Conservation (phyloP, 116 monocot genomes). For the Iris pallida region DNA sequence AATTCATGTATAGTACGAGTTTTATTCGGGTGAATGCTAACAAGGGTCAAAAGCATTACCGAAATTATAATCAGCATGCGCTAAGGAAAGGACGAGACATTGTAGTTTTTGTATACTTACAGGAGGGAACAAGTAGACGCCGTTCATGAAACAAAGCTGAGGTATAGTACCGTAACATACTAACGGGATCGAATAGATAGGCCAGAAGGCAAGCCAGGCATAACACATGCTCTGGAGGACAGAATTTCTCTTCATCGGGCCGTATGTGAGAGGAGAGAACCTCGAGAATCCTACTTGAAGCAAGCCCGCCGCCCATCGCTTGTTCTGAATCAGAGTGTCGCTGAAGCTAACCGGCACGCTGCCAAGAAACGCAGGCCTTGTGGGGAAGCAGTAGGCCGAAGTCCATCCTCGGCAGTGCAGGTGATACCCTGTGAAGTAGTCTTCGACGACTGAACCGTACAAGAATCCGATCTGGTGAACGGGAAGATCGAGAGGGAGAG, state of each 20-base stretch:
- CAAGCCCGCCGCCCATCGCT: slow-evolving; percentile 22
- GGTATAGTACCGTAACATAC: slow-evolving; percentile 17
- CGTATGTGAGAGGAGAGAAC: slow-evolving; percentile 15
- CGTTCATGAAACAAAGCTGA: slow-evolving; percentile 22
- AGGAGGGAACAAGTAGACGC: slow-evolving; percentile 19
- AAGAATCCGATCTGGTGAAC: slow-evolving; percentile 18
- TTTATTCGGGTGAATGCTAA: too few relatives aligned
- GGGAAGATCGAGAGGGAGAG: neutral
- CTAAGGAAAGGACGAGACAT: too few relatives aligned
- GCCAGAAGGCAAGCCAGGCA: slow-evolving; percentile 3
- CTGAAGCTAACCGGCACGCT: slow-evolving; percentile 8
- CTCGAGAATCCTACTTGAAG: slow-evolving; percentile 18
- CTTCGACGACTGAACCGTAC: slow-evolving; percentile 23
- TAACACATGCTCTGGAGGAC: slow-evolving; percentile 21
- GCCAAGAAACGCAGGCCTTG: slow-evolving; percentile 16
- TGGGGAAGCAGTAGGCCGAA: slow-evolving; percentile 7
- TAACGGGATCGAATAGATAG: slow-evolving; percentile 7
- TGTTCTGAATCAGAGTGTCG: slow-evolving; percentile 20
- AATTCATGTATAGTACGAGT: too few relatives aligned
- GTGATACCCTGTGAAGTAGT: slow-evolving; percentile 17
- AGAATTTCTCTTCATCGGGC: neutral
- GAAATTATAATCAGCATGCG: neutral
- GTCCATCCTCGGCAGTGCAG: slow-evolving; percentile 15
- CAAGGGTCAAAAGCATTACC: too few relatives aligned
- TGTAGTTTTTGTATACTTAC: neutral